Percentiles rank a stretch among this genome's conserved stretches.
Conservation (phyloP, 495 filamentous ascomycete genomes). For the Penicillium cinerascens region DNA sequence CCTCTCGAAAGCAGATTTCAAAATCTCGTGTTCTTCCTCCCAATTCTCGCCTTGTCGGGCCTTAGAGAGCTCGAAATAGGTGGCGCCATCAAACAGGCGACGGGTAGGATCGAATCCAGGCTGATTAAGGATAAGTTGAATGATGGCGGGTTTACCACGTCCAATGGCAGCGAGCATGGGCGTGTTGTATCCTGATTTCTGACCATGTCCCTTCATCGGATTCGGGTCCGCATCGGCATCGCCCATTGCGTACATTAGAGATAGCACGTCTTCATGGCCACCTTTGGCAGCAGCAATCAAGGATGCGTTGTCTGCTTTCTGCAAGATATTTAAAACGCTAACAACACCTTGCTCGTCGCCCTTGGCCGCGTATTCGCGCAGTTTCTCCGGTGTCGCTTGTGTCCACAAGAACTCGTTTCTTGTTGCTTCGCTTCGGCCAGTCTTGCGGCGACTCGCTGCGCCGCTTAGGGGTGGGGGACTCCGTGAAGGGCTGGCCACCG, state of each 20-base stretch:
- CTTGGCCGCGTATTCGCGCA: constrained; percentile 74
- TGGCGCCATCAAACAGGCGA: constrained; percentile 60
- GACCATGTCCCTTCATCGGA: constrained; percentile 46
- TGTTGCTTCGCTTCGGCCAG: constrained; percentile 56
- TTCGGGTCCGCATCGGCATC: constrained; percentile 75
- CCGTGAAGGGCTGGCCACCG: constrained; percentile 51
- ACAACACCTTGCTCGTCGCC: constrained; percentile 79
- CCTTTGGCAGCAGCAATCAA: constrained; percentile 89
- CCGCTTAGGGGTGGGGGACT: constrained; percentile 44
- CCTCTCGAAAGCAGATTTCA: constrained; percentile 76
- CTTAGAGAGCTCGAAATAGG: constrained; percentile 81
- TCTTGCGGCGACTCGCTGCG: constrained; percentile 46
- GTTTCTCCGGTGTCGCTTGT: constrained; percentile 61
- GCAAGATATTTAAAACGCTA: constrained; percentile 70
- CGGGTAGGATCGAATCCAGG: constrained; percentile 74
- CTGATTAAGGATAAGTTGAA: constrained; percentile 75
- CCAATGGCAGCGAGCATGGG: constrained; percentile 95
- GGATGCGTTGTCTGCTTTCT: constrained; percentile 77
- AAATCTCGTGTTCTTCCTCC: constrained; percentile 80
- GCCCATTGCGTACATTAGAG: constrained; percentile 79
- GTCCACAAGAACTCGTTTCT: constrained; percentile 61
- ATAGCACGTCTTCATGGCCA: constrained; percentile 82
- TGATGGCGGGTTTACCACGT: constrained; percentile 77
- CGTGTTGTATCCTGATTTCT: constrained; percentile 61
- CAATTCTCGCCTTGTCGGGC: constrained; percentile 79